Conservation (phyloP, 768 basidiomycete species). For the Trametes coccinea region DNA sequence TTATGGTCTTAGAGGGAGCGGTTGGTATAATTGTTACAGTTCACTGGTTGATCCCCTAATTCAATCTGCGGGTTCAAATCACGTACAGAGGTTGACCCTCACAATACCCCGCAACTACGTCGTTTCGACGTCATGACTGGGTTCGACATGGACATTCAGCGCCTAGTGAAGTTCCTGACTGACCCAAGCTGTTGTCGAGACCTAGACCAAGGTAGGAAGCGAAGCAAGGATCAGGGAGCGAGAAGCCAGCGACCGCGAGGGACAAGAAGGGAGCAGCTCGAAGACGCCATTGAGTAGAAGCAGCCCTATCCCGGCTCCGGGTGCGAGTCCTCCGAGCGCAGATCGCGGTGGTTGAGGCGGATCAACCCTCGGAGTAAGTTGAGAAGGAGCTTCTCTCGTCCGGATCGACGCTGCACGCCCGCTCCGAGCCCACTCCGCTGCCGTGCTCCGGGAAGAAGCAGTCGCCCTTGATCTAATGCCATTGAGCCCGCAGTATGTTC, state of each 20-base stretch:
- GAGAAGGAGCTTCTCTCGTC: neutral
- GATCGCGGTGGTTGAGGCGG: neutral
- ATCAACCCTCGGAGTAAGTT: neutral
- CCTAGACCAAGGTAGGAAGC: neutral
- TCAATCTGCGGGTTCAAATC: too few relatives aligned
- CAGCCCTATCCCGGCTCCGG: slow-evolving; percentile 13
- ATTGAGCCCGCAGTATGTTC: neutral
- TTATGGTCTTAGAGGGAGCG: too few relatives aligned
- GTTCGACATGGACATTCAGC: neutral
- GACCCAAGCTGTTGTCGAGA: neutral
- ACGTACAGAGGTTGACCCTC: too few relatives aligned
- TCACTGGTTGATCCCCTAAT: too few relatives aligned
- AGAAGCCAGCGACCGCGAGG: neutral
- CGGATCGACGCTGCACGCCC: neutral
- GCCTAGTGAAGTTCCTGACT: neutral
- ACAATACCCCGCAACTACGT: too few relatives aligned
- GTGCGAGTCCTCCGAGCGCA: slow-evolving; percentile 4
- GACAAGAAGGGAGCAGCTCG: neutral
- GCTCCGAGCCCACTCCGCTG: neutral
- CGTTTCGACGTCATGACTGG: neutral
- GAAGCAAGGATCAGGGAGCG: neutral
- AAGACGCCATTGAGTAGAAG: neutral
- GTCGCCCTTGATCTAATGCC: neutral
- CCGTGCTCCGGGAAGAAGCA: neutral
- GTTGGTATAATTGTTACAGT: too few relatives aligned